Evolutionary conservation across 2,329 filamentous ascomycete species (phyloP), one percentile per base, ranked within the genome.

Genomic region (Aureobasidium sp.): DNA sequence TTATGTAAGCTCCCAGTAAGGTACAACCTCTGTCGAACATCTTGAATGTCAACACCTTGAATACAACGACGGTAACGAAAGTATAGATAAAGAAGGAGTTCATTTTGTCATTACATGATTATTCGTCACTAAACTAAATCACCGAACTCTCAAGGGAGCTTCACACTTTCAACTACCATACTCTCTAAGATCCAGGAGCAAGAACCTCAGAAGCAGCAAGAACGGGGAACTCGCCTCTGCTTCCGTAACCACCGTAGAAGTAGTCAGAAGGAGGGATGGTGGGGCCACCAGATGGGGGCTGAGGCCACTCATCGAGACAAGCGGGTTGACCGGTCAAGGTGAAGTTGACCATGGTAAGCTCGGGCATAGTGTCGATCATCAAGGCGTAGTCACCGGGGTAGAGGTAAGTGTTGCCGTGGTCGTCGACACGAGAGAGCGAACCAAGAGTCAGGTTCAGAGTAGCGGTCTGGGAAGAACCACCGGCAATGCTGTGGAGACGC

Each of bases 311-410:
- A 58, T 79, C 81, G 57, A 83, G 64, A 16, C 77, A 70, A 1
- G 67, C 70, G 27, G 73, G 68, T 1, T 75, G 68, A 0, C 81
- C 81, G 0, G 74, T 79, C 62, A 83, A 69, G 2, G 72, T 76
- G 63, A 84, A 81, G 27, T 75, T 75, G 47, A 76, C 65, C 39
- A 64, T 70, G 0, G 74, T 72, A 51, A 75, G 66, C 55, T 59
- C 44, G 2, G 74, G 73, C 54, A 77, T 75, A 61, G 75, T 70
- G 67, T 83, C 81, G 9, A 83, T 58, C 53, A 74, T 66, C 11
- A 83, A 49, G 8, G 69, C 73, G 64, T 85, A 85, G 21, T 74
- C 74, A 0, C 81, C 82, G 0, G 81, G 82, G 68, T 81, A 84
- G 10, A 85, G 67, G 14, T 82, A 77, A 51, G 73, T 75, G 63